Conservation (phyloP, 2,329 filamentous ascomycete genomes). For the Camillea tinctor region DNA sequence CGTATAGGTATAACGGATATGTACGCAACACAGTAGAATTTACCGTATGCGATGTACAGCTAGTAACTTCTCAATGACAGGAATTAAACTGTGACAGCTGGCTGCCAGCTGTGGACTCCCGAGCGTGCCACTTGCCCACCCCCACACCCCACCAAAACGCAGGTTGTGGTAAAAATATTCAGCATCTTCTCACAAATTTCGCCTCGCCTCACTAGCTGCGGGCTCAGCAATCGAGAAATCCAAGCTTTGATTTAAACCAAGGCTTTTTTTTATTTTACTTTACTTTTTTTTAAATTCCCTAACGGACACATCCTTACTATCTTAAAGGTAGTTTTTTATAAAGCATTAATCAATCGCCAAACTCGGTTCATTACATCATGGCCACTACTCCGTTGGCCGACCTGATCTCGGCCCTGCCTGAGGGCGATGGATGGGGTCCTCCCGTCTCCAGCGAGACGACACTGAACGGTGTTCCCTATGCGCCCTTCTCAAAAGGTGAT, state of each 20-base stretch:
- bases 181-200: slow-evolving; percentile 26
- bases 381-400: slow-evolving; percentile 41
- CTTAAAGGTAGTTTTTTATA: too few species aligned
- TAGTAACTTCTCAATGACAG: too few species aligned
- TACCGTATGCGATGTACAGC: too few species aligned
- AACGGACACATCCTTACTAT: too few species aligned
- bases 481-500: slow-evolving; percentile 97
- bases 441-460: slow-evolving; percentile 80
- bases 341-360: too few species aligned
- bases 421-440: slow-evolving; percentile 85
- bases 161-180: slow-evolving; percentile 27
- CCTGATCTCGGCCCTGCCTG: slow-evolving; percentile 69
- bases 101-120: neutral
- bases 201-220: slow-evolving; percentile 14
- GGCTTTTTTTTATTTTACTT: slow-evolving; percentile 2
- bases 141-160: slow-evolving; percentile 34
- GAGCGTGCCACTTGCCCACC: slow-evolving; percentile 16
- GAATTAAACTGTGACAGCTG: neutral
- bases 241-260: slow-evolving; percentile 2
- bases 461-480: slow-evolving; percentile 92
- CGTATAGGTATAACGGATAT: too few species aligned
- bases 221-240: slow-evolving; percentile 4
- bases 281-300: too few species aligned
- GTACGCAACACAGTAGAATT: too few species aligned
- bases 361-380: slow-evolving; percentile 25